These are phyloP conservation scores for Acacia confusa DNA, from an alignment of 306 rosid species.

Conservation along the genomic window DNA sequence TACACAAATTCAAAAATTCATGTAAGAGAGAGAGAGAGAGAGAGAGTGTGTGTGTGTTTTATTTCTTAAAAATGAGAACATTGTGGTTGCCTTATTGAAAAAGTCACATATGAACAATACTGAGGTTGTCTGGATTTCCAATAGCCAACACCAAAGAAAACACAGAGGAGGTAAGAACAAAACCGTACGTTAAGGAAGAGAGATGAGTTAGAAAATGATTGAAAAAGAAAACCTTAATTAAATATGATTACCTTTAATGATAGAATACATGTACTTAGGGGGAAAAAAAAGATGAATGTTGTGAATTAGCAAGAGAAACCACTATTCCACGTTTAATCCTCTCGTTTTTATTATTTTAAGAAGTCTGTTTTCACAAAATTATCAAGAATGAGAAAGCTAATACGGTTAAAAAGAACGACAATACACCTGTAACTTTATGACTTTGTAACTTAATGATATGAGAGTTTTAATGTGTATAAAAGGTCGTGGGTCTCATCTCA, in stretches of 20 bases:
- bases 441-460: too few species aligned
- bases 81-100: not conserved
- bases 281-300: too few species aligned
- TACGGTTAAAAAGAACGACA: too few species aligned
- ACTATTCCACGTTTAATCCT: not conserved
- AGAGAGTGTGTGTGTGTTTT: too few species aligned
- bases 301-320: not conserved
- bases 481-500: fast-evolving
- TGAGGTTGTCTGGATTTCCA: not conserved
- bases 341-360: too few species aligned
- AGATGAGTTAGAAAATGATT: not conserved
- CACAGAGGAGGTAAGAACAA: not conserved
- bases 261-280: too few species aligned
- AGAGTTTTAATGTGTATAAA: too few species aligned
- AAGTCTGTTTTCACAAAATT: too few species aligned
- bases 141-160: not conserved
- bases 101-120: not conserved
- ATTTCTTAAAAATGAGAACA: not conserved
- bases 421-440: too few species aligned
- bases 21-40: too few species aligned
- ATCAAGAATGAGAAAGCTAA: too few species aligned
- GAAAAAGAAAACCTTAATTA: not conserved
- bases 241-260: too few species aligned
- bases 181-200: not conserved
- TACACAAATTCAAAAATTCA: not conserved